Evolutionary conservation across 2,329 filamentous ascomycete species (phyloP).

Genomic region (Fusarium temperatum): DNA sequence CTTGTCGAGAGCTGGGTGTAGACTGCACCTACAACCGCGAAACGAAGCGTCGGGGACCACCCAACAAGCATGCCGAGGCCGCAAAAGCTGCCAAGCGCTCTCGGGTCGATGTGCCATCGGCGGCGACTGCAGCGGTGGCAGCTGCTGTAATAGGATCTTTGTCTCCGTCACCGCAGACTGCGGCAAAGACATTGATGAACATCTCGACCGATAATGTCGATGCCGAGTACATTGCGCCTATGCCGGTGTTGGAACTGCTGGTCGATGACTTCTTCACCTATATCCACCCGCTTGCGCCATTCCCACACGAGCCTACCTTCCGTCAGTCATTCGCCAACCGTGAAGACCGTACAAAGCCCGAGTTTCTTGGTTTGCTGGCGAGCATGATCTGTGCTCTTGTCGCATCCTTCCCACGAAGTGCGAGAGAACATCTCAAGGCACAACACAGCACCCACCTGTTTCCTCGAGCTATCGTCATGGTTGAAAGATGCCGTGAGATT

Average conservation of each 20-base stretch:
- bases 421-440: constrained; percentile 72
- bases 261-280: constrained; percentile 87
- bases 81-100: constrained; percentile 62
- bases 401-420: constrained; percentile 78
- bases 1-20: constrained; percentile 65
- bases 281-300: constrained; percentile 79
- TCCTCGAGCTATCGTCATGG: constrained; percentile 73
- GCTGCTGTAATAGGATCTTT: constrained; percentile 37
- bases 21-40: constrained; percentile 66
- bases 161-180: constrained; percentile 57
- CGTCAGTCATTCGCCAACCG: constrained; percentile 72
- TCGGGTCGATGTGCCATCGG: constrained; percentile 48
- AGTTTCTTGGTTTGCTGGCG: constrained; percentile 75
- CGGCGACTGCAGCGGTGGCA: constrained; percentile 17
- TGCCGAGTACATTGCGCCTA: constrained; percentile 76
- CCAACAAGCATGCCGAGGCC: constrained; percentile 67
- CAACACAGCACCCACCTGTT: constrained; percentile 72
- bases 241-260: constrained; percentile 72
- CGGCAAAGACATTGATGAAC: constrained; percentile 59
- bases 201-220: constrained; percentile 55
- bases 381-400: constrained; percentile 80
- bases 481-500: constrained; percentile 75
- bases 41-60: constrained; percentile 67
- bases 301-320: constrained; percentile 82
- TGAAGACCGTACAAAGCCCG: constrained; percentile 71